Evolutionary conservation across 371 early-diverging fungal species (phyloP).

Genomic region (Basidiobolus meristosporus): DNA sequence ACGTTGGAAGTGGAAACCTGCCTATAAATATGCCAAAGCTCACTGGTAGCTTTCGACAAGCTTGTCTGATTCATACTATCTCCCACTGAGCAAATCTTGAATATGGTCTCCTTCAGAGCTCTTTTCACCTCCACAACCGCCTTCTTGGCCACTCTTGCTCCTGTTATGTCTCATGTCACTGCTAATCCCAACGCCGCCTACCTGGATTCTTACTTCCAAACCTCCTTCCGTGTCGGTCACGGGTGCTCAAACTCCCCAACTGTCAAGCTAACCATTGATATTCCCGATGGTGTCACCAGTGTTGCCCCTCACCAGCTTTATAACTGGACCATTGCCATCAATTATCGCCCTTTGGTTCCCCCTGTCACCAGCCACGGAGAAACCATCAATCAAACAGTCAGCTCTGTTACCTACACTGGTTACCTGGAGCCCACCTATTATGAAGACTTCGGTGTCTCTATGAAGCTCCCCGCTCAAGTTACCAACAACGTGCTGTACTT

Average conservation of each 20-base stretch:
- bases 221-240: slow-evolving; percentile 9
- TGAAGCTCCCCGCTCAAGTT: slow-evolving; percentile 5
- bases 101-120: too few species aligned
- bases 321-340: slow-evolving; percentile 8
- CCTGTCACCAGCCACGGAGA: slow-evolving; percentile 7
- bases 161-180: too few species aligned
- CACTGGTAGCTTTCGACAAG: too few species aligned
- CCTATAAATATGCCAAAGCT: too few species aligned
- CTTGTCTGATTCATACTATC: too few species aligned
- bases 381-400: slow-evolving; percentile 6
- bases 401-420: slow-evolving; percentile 9
- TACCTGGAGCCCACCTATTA: slow-evolving; percentile 4
- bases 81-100: too few species aligned
- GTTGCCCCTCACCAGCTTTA: slow-evolving; percentile 9
- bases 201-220: slow-evolving; percentile 3
- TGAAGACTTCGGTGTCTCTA: slow-evolving; percentile 10
- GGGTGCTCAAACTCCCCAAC: slow-evolving; percentile 12
- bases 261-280: slow-evolving; percentile 7
- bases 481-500: background rate
- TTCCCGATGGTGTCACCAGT: slow-evolving; percentile 8
- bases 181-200: too few species aligned
- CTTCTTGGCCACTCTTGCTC: too few species aligned
- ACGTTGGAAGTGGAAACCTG: too few species aligned
- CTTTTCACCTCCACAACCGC: too few species aligned
- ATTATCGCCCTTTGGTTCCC: slow-evolving; percentile 6